Evolutionary conservation across 2,329 filamentous ascomycete species (phyloP).

Genomic region (Aureobasidium melanogenum): DNA sequence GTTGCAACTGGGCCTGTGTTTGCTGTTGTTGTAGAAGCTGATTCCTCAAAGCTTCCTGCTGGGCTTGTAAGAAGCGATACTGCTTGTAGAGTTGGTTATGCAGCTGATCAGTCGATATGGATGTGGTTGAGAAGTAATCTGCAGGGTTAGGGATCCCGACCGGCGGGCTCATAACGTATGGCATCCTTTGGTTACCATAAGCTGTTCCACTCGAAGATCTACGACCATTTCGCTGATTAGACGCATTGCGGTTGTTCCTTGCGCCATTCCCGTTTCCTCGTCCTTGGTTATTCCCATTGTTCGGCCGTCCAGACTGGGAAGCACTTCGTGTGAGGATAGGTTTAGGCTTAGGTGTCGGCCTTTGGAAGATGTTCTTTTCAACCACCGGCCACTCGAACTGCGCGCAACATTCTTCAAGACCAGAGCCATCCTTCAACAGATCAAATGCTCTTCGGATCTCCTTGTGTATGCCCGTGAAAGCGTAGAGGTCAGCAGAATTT

Average conservation of each 20-base stretch:
- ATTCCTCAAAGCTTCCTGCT: constrained; percentile 28
- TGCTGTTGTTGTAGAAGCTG: constrained; percentile 36
- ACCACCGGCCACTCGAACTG: constrained; percentile 82
- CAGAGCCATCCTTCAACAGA: constrained; percentile 60
- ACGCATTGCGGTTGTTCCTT: constrained; percentile 37
- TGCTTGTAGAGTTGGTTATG: constrained; percentile 42
- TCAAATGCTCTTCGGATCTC: constrained; percentile 87
- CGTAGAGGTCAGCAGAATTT: constrained; percentile 92
- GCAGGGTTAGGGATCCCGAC: constrained; percentile 27
- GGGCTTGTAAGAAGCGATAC: constrained; percentile 29
- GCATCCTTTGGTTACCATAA: constrained; percentile 31
- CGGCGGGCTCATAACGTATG: constrained; percentile 35
- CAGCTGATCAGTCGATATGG: constrained; percentile 30
- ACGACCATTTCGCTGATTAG: constrained; percentile 41
- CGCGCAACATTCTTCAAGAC: constrained; percentile 76
- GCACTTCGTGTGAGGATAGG: constrained; percentile 42
- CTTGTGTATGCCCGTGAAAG: constrained; percentile 81
- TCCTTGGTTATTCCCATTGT: constrained; percentile 24
- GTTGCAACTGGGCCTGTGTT: constrained; percentile 24
- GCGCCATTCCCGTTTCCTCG: constrained; percentile 32
- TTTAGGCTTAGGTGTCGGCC: constrained; percentile 47
- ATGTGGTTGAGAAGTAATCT: constrained; percentile 33
- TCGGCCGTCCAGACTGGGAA: constrained; percentile 40
- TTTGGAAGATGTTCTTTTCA: constrained; percentile 51
- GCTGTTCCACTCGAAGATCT: constrained; percentile 50